Evolutionary conservation across 2,329 filamentous ascomycete species (phyloP).

Genomic region (Nigrospora oryzae): DNA sequence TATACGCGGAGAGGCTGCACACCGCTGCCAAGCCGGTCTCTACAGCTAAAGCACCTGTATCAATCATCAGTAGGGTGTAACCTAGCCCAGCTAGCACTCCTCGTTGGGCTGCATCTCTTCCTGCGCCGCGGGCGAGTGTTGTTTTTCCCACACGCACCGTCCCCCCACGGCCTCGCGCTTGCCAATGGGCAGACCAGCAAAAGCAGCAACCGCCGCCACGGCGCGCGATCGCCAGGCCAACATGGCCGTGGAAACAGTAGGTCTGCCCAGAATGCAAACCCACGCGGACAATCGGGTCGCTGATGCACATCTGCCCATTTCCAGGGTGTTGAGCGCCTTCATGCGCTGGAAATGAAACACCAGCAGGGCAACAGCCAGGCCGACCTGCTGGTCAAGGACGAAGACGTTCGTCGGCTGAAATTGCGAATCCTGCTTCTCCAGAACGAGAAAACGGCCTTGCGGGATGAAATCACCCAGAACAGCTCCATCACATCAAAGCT

Average conservation of each 20-base stretch:
- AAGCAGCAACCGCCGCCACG: conserved; percentile 10
- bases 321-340: conserved; percentile 25
- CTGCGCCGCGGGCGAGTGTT: too few species aligned
- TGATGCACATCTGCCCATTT: too few species aligned
- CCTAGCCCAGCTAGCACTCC: too few species aligned
- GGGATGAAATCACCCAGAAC: conserved; percentile 45
- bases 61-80: too few species aligned
- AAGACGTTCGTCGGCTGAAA: conserved; percentile 62
- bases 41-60: too few species aligned
- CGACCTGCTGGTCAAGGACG: conserved; percentile 63
- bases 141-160: too few species aligned
- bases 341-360: conserved; percentile 62
- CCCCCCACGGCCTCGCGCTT: neutral
- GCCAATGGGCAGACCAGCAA: conserved; percentile 15
- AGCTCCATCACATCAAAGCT: conserved; percentile 21
- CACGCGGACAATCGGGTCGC: conserved; percentile 19
- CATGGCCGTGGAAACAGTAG: conserved; percentile 28
- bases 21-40: too few species aligned
- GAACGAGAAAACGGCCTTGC: conserved; percentile 64
- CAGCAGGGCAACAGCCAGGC: conserved; percentile 56
- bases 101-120: too few species aligned
- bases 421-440: conserved; percentile 64
- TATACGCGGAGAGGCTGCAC: too few species aligned
- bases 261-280: neutral
- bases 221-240: conserved; percentile 19